These are phyloP conservation scores for Paraphoma chrysanthemicola DNA, from an alignment of 2,329 filamentous ascomycete species.

Conservation along the genomic window DNA sequence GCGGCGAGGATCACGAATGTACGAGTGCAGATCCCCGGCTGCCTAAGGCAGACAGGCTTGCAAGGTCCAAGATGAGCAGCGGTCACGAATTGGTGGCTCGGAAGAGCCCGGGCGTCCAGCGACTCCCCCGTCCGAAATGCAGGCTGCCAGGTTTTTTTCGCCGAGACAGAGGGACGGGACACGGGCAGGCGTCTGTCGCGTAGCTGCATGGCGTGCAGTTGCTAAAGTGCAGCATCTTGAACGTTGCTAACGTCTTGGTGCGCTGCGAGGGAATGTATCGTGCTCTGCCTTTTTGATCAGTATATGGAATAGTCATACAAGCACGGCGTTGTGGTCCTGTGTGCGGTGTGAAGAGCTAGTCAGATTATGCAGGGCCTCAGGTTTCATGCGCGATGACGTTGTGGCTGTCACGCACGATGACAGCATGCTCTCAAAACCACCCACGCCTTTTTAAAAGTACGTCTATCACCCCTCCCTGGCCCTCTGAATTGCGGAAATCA, in stretches of 20 bases:
- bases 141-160: conserved; percentile 20
- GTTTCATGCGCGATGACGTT: background rate
- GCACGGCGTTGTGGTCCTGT: background rate
- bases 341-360: background rate
- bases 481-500: conserved; percentile 21
- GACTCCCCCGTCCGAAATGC: conserved; percentile 15
- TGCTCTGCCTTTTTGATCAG: too few species aligned
- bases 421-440: conserved; percentile 5
- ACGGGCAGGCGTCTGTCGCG: conserved; percentile 10
- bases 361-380: background rate
- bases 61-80: conserved; percentile 8
- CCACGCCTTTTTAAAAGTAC: conserved; percentile 17
- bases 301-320: too few species aligned
- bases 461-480: conserved; percentile 25
- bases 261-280: too few species aligned
- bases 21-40: conserved; percentile 6
- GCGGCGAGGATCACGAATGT: conserved; percentile 6
- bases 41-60: conserved; percentile 7
- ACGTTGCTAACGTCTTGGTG: background rate
- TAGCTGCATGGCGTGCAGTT: background rate
- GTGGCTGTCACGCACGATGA: conserved; percentile 6
- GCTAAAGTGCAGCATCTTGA: background rate
- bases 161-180: conserved; percentile 8
- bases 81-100: conserved; percentile 14
- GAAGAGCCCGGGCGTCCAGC: conserved; percentile 24